Evolutionary conservation across 2,329 filamentous ascomycete species (phyloP), one percentile per base, ranked within the genome.

Genomic region (Phialocephala sp.): DNA sequence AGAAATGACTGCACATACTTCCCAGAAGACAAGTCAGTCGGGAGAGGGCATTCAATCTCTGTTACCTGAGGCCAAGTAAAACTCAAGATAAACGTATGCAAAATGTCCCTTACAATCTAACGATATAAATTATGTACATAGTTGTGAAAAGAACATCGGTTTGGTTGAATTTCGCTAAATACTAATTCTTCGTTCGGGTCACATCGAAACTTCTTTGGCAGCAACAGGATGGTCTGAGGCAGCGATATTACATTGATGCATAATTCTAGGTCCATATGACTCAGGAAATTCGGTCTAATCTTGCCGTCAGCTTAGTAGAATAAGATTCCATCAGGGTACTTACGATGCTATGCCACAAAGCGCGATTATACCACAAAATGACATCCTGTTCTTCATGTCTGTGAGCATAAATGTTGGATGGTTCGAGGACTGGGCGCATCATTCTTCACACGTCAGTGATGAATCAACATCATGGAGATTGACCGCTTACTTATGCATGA

Each of bases 331-430:
- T 36, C 18, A 62, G 63, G 70, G 22, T 50, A 62, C 62, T 61
- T 66, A 79, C 77, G 61, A 79, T 79, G 54, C 76, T 78, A 60
- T 79, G 77, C 78, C 77, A 79, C 12, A 79, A 67, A 0, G 77
- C 76, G 12, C 78, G 71, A 64, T 79, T 79, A 66, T 79, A 79
- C 77, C 77, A 79, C 20, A 79, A 69, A 52, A 78, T 76, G 5
- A 79, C 76, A 69, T 79, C 77, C 68, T 77, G 75, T 62, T 78
- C 76, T 35, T 78, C 66, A 65, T 78, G 76, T 56, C 66, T 69
- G 61, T 79, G 77, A 14, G 77, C 76, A 60, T 78, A 78, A 37
- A 78, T 79, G 55, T 67, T 78, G 74, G 62, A 76, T 43, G 67
- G 77, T 63, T 64, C 72, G 27, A 78, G 66, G 1, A 72, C 73